Percentiles rank a stretch among this genome's conserved stretches.
phyloP scores from a whole-genome alignment of 768 basidiomycete species.

The Hericium erinaceus region DNA sequence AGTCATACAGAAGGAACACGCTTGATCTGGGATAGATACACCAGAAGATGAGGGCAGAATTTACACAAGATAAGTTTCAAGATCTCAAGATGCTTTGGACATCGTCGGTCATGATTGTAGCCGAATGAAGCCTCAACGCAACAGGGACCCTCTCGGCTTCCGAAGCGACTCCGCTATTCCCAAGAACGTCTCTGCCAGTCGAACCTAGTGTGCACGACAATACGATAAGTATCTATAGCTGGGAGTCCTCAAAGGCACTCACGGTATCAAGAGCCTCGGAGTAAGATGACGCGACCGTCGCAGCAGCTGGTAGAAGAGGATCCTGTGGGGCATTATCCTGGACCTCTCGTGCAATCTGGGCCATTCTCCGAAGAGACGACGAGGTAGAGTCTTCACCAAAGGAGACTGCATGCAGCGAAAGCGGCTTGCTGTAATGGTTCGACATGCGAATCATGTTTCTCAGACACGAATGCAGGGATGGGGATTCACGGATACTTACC shows the following conservation, averaged over 20 bases:
- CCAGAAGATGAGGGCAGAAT: too few species aligned
- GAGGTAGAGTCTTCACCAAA: conserved; percentile 32
- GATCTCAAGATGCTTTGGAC: too few species aligned
- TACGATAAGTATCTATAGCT: neutral
- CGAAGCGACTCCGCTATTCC: conserved; percentile 48
- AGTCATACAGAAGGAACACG: too few species aligned
- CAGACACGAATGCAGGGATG: neutral
- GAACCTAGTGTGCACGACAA: conserved; percentile 27
- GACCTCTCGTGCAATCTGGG: conserved; percentile 37
- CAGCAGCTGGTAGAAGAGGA: conserved; percentile 19
- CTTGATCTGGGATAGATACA: too few species aligned
- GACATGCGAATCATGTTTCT: neutral
- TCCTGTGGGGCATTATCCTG: conserved; percentile 36
- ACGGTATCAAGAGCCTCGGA: conserved; percentile 45
- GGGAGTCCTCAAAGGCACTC: conserved; percentile 8
- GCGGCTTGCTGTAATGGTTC: conserved; percentile 30
- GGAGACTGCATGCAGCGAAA: conserved; percentile 51
- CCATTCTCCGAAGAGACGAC: conserved; percentile 37
- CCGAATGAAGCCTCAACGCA: conserved; percentile 12
- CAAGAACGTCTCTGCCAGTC: conserved; percentile 48
- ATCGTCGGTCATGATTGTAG: too few species aligned
- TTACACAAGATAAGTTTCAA: too few species aligned
- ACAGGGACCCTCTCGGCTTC: conserved; percentile 43
- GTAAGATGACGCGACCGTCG: conserved; percentile 35
- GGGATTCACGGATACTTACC: conserved; percentile 22